Evolutionary conservation across 108 stramenopile species (phyloP).

Genomic region (Mayamaea pseudoterrestris): DNA sequence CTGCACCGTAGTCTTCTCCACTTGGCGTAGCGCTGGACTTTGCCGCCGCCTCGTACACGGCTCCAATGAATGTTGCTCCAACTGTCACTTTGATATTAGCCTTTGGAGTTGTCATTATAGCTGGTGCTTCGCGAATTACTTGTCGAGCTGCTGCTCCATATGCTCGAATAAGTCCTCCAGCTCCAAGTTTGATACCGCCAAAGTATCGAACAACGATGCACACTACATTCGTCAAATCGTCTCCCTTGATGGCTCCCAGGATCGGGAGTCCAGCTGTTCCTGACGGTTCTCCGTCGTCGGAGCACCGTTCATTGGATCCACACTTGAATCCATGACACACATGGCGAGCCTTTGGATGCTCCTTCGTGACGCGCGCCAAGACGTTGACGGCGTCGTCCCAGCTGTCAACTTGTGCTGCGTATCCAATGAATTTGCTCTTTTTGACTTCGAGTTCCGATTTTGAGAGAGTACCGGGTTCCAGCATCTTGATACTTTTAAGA

Average conservation of each 20-base stretch:
- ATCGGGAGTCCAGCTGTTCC: constrained; percentile 75
- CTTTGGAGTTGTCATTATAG: constrained; percentile 35
- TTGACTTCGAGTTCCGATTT: constrained; percentile 49
- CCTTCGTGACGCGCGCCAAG: constrained; percentile 26
- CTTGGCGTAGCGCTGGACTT: constrained; percentile 27
- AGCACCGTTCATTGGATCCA: constrained; percentile 38
- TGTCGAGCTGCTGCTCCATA: constrained; percentile 63
- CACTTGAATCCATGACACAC: constrained; percentile 53
- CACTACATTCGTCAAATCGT: constrained; percentile 50
- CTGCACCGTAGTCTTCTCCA: constrained; percentile 31
- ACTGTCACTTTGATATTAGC: constrained; percentile 11
- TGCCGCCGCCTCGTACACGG: constrained; percentile 33
- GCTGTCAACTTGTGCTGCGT: constrained; percentile 38
- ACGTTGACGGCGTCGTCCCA: constrained; percentile 53
- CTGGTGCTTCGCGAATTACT: constrained; percentile 43
- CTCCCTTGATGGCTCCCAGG: constrained; percentile 58
- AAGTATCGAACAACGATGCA: constrained; percentile 74
- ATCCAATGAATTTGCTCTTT: constrained; percentile 70
- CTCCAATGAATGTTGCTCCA: constrained; percentile 21
- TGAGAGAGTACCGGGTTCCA: constrained; percentile 15
- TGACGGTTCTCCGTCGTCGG: constrained; percentile 80
- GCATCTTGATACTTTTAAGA: constrained; percentile 1
- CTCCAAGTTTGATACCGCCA: constrained; percentile 77
- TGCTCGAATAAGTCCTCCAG: constrained; percentile 78
- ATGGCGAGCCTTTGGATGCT: constrained; percentile 76